Evolutionary conservation across 73 alveolate genomes (phyloP).

Genomic region (Tetrahymena borealis): DNA sequence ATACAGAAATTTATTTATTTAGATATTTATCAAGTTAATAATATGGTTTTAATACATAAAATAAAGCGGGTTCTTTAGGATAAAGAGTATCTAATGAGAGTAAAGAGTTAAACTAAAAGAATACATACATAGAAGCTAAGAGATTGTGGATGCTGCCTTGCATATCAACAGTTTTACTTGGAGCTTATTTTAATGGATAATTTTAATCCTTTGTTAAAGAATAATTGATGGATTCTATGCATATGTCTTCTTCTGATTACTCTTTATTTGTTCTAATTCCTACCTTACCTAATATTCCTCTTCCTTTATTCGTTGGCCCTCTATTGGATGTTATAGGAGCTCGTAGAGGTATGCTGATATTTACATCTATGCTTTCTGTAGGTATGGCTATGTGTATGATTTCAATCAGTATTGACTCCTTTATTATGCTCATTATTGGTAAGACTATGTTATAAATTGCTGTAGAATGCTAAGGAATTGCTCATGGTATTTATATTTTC

Average conservation of each 20-base stretch:
- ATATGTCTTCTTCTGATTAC: not conserved
- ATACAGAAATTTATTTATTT: not conserved
- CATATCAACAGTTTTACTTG: not conserved
- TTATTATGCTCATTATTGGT: not conserved
- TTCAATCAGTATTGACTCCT: not conserved
- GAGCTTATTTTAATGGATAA: not conserved
- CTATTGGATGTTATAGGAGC: not conserved
- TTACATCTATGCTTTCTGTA: not conserved
- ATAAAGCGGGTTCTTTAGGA: not conserved
- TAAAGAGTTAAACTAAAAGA: not conserved
- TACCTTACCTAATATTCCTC: not conserved
- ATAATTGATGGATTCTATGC: not conserved
- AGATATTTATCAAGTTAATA: not conserved
- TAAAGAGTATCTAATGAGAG: not conserved
- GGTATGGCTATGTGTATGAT: not conserved
- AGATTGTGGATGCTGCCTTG: not conserved
- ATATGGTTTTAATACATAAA: not conserved
- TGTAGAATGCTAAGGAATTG: not conserved
- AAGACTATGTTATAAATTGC: not conserved
- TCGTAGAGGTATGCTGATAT: not conserved
- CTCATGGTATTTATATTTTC: not conserved
- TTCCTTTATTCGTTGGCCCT: not conserved
- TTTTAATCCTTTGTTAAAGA: not conserved
- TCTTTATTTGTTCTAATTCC: not conserved
- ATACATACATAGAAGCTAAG: not conserved